A percentile compares a stretch with the other conserved stretches of the same genome.
phyloP scores from a whole-genome alignment of 768 basidiomycete genomes.

The Collybiopsis luxurians region DNA sequence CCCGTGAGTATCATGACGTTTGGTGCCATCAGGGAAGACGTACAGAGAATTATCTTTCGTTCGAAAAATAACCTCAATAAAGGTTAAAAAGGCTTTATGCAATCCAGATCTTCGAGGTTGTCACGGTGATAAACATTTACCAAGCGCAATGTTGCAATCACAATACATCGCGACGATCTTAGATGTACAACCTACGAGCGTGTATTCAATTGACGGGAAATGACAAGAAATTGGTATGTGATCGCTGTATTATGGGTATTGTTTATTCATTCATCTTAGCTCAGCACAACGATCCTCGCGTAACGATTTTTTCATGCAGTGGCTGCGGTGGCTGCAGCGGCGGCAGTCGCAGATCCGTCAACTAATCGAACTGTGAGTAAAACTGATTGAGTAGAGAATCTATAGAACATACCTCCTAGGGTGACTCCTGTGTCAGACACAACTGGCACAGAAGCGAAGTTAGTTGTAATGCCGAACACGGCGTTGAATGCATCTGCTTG shows the following conservation, averaged over 20 bases:
- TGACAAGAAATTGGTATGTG: neutral
- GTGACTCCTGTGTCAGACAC: conserved; percentile 18
- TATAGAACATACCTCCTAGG: neutral
- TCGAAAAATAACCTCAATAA: too few species aligned
- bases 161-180: too few species aligned
- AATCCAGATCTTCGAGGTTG: too few species aligned
- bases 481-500: conserved; percentile 55
- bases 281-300: neutral
- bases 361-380: conserved; percentile 19
- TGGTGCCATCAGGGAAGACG: too few species aligned
- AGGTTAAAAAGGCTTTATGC: too few species aligned
- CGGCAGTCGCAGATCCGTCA: conserved; percentile 17
- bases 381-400: conserved; percentile 26
- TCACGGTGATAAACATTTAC: too few species aligned
- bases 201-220: conserved; percentile 2
- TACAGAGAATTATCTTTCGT: too few species aligned
- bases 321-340: conserved; percentile 13
- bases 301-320: conserved; percentile 2
- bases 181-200: neutral
- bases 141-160: too few species aligned
- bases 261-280: neutral
- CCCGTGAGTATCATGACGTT: too few species aligned
- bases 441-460: conserved; percentile 7
- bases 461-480: conserved; percentile 39
- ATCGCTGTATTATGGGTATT: neutral